Percentiles rank a stretch among this genome's conserved stretches.
These are phyloP conservation scores for Lunularia cruciata DNA, from an alignment of 225 moss, liverwort and hornwort genomes.

Conservation along the genomic window DNA sequence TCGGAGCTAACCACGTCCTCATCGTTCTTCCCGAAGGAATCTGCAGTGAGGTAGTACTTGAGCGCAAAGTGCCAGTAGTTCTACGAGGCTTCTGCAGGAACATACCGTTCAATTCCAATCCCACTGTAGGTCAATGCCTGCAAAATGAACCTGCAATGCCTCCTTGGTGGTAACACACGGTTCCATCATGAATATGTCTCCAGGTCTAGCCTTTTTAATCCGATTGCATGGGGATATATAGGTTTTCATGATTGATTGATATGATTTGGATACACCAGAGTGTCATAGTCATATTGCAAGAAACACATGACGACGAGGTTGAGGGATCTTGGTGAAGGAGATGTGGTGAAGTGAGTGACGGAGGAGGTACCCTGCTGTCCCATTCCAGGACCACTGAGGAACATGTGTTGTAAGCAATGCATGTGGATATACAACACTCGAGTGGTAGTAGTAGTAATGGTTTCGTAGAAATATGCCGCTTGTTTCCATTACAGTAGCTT, in stretches of 20 bases:
- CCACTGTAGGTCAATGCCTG: neutral
- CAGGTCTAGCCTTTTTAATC: constrained; percentile 5
- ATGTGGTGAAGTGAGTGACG: neutral
- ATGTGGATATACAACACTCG: neutral
- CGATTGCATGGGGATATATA: neutral
- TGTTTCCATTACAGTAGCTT: neutral
- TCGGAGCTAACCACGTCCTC: neutral
- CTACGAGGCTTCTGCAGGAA: neutral
- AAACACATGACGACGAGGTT: neutral
- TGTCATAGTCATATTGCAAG: no score
- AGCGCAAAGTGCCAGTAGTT: neutral
- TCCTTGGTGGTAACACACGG: neutral
- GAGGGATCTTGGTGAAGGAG: neutral
- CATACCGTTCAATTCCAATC: neutral
- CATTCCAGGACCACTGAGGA: neutral
- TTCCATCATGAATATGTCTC: neutral
- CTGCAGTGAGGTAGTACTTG: constrained; percentile 1
- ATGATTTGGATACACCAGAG: no score
- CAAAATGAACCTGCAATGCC: neutral
- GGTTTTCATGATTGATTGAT: neutral
- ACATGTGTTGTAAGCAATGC: neutral
- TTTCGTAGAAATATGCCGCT: neutral
- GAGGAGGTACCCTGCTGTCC: neutral
- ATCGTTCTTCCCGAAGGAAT: neutral
- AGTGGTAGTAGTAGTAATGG: neutral